Base-by-base conservation (phyloP, 306 rosid species). In the Benincasa hispida region DNA sequence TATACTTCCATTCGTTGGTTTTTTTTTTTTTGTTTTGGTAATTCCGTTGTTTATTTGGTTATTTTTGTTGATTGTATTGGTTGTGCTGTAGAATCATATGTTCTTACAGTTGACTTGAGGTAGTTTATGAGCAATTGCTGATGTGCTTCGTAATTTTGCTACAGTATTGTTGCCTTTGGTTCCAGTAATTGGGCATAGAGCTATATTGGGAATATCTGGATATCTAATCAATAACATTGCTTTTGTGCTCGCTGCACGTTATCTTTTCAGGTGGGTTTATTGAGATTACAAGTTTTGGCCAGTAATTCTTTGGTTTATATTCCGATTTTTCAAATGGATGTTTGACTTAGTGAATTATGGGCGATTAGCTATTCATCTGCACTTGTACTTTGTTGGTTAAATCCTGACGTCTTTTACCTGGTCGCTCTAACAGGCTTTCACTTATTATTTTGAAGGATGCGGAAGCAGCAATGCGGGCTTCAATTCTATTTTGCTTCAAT, bases 401-500 rank as follows among this genome's bases (percentile, higher is more conserved):
- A 34, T 39, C 74, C 62, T 85, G 80, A 82, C 81, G 41, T 84
- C 72, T 60, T 50, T 37, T 56, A 51, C 68, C 76, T 69, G 75
- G 30, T 83, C 54, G 78, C 73, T 78, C 62, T 21, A 32, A 74
- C 87, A 90, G 92, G 87, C 89, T 94, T 75, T 94, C 98, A 62
- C 72, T 81, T 25, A 41, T 79, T 24, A 61, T 91, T 78, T 85
- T 94, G 87, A 86, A 87, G 85, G 90, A 90, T 47, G 83, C 72
- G 55, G 87, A 87, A 59, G 84, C 80, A 10, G 92, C 98, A 5
- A 53, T 87, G 21, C 85, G 91, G 48, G 97, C 97, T 81, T 84
- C 97, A 1, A n/a, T 94, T 62, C 80, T 94, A 81, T 94, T 91
- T 85, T 94, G 98, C 88, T 91, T 94, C 85, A 94, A 94, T 63